A percentile compares a stretch with the other conserved stretches of the same genome.
phyloP scores from a whole-genome alignment of 495 filamentous ascomycete genomes.

The Penicillium nucicola region DNA sequence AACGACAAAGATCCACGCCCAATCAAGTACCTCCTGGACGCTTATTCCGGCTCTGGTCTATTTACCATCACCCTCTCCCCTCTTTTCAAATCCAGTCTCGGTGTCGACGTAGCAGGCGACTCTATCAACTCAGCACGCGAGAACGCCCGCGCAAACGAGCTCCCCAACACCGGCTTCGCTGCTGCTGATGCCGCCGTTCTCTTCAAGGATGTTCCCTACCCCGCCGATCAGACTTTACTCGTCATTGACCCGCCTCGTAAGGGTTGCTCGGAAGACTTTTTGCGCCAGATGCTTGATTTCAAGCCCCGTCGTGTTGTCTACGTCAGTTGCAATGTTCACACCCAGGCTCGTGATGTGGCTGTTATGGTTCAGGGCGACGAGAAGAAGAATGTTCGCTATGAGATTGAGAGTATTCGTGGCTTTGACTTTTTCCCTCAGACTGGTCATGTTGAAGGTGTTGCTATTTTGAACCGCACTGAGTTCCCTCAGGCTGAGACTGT shows the following conservation, averaged over 20 bases:
- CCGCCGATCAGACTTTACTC: conserved; percentile 76
- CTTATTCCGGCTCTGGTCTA: conserved; percentile 94
- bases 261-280: conserved; percentile 83
- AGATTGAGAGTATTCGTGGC: conserved; percentile 86
- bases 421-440: conserved; percentile 99
- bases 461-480: conserved; percentile 56
- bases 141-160: conserved; percentile 74
- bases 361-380: conserved; percentile 67
- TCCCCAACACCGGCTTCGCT: conserved; percentile 73
- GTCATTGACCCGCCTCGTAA: conserved; percentile 94
- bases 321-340: conserved; percentile 97
- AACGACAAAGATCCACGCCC: conserved; percentile 31
- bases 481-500: conserved; percentile 12
- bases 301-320: conserved; percentile 80
- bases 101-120: conserved; percentile 66
- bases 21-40: conserved; percentile 88
- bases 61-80: conserved; percentile 92
- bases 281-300: conserved; percentile 73
- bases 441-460: conserved; percentile 92
- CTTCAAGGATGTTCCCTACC: conserved; percentile 70
- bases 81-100: conserved; percentile 67
- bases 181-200: conserved; percentile 79
- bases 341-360: conserved; percentile 90
- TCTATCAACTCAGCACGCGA: conserved; percentile 71
- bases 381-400: conserved; percentile 58